Evolutionary conservation across 2,329 filamentous ascomycete genomes (phyloP).

Genomic region (Pleoardoris graminearum): DNA sequence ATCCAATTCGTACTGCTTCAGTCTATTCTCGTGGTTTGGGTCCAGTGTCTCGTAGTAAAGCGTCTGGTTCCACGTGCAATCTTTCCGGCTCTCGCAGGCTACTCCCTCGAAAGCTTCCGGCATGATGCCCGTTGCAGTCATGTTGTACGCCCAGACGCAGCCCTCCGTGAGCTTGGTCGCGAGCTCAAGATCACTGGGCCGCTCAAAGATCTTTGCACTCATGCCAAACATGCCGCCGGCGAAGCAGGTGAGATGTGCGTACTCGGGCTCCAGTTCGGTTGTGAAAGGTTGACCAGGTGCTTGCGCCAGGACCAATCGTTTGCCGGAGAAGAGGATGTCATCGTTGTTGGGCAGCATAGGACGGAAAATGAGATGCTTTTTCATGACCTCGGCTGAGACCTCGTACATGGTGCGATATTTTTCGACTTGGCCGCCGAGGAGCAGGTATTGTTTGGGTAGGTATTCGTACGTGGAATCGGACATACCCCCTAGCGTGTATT

Average conservation of each 20-base stretch:
- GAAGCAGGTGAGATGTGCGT: constrained; percentile 71
- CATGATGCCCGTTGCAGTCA: constrained; percentile 62
- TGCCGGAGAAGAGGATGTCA: constrained; percentile 50
- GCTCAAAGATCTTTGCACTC: constrained; percentile 63
- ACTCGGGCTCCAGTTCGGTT: constrained; percentile 40
- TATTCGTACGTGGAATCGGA: constrained; percentile 50
- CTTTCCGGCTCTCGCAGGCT: constrained; percentile 48
- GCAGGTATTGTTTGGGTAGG: constrained; percentile 53
- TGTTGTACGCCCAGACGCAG: constrained; percentile 65
- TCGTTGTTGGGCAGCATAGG: constrained; percentile 54
- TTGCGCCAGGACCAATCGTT: constrained; percentile 40
- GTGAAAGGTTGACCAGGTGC: constrained; percentile 22
- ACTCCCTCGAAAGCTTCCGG: constrained; percentile 62
- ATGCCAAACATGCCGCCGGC: constrained; percentile 71
- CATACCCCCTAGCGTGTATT: constrained; percentile 46
- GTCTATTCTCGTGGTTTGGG: constrained; percentile 34
- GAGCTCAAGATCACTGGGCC: constrained; percentile 58
- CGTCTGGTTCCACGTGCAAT: constrained; percentile 53
- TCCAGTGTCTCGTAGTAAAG: constrained; percentile 48
- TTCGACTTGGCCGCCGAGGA: constrained; percentile 52
- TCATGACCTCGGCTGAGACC: constrained; percentile 49
- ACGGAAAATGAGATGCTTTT: constrained; percentile 53
- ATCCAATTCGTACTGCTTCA: constrained; percentile 31
- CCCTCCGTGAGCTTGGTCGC: constrained; percentile 64
- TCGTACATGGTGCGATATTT: constrained; percentile 63